These are phyloP conservation scores for Dictyostelium purpureum DNA, from an alignment of 78 protist genomes.

Conservation along the genomic window DNA sequence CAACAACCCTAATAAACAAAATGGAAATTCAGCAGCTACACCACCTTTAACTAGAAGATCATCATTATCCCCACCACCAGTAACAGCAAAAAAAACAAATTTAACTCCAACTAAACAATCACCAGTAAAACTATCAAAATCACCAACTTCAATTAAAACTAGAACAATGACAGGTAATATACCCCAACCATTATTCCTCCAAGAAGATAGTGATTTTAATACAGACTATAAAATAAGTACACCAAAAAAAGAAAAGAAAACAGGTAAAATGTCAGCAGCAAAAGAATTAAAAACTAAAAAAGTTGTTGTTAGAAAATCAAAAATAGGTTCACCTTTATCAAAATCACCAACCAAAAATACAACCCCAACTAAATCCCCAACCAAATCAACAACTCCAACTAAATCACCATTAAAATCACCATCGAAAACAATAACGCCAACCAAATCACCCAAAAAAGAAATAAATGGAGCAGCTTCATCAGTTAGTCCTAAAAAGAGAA, in stretches of 20 bases:
- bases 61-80: not conserved
- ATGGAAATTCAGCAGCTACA: not conserved
- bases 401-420: not conserved
- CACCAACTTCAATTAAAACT: not conserved
- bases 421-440: not conserved
- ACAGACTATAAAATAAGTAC: not conserved
- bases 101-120: not conserved
- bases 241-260: not conserved
- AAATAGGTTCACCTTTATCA: not conserved
- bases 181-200: not conserved
- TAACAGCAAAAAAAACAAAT: not conserved
- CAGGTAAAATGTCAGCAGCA: not conserved
- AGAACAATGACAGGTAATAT: not conserved
- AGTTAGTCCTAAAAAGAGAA: conserved; percentile 17
- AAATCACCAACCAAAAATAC: not conserved
- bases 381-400: not conserved
- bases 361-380: not conserved
- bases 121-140: not conserved
- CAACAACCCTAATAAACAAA: not conserved
- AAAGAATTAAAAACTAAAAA: not conserved
- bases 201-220: not conserved
- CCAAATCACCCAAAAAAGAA: not conserved
- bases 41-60: not conserved
- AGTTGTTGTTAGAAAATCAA: too few species aligned
- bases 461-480: not conserved